phyloP scores from a whole-genome alignment of 768 basidiomycete genomes.

The Amanita exitialis region DNA sequence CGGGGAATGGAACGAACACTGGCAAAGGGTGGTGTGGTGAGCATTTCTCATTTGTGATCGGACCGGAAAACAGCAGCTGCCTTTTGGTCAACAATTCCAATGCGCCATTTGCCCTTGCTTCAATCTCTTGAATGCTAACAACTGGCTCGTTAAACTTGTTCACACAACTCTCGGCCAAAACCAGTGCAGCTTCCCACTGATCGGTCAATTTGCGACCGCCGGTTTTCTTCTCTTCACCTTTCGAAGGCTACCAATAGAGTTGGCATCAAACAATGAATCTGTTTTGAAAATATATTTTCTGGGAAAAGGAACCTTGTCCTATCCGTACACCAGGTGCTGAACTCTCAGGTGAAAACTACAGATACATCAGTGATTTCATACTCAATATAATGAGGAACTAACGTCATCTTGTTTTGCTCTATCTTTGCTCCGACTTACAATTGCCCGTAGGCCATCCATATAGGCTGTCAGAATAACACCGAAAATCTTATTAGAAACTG shows the following conservation, averaged over 20 bases:
- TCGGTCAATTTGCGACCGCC: constrained; percentile 7
- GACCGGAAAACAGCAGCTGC: constrained; percentile 6
- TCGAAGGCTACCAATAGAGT: no score
- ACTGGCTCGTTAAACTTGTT: constrained; percentile 10
- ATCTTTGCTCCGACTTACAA: no score
- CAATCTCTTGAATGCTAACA: constrained; percentile 8
- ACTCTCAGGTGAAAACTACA: no score
- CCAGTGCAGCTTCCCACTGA: constrained; percentile 11
- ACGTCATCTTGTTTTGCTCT: no score
- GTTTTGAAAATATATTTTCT: no score
- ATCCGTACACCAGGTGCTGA: no score
- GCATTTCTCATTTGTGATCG: constrained; percentile 4
- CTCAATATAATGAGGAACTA: no score
- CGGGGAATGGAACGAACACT: constrained; percentile 13
- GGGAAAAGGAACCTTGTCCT: no score
- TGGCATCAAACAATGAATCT: no score
- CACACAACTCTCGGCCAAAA: constrained; percentile 8
- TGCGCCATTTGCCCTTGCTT: constrained; percentile 10
- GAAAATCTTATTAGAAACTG: constrained; percentile 9
- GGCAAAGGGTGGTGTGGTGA: constrained; percentile 8
- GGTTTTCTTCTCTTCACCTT: no score
- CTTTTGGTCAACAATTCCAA: constrained; percentile 13
- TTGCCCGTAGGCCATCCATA: constrained; percentile 4
- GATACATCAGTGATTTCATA: no score
- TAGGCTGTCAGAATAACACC: constrained; percentile 7